These are phyloP conservation scores for Besnoitia besnoiti DNA, from an alignment of 169 alveolate species.

Conservation along the genomic window DNA sequence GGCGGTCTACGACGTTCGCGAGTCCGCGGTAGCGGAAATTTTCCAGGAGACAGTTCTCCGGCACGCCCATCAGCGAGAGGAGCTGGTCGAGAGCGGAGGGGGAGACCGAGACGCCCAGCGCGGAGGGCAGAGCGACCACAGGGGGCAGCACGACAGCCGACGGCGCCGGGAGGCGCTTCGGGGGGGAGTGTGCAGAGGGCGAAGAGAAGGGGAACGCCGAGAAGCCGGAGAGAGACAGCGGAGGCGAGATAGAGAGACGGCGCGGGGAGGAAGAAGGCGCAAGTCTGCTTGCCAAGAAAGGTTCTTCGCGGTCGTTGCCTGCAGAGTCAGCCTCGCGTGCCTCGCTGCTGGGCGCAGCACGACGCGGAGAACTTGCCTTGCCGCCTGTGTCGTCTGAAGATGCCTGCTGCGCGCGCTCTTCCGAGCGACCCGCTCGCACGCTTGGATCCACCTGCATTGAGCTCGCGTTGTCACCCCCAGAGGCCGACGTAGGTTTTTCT, in stretches of 20 bases:
- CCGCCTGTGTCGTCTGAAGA: too few species aligned
- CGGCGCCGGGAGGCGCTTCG: neutral
- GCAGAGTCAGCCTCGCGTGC: too few species aligned
- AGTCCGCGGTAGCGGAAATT: neutral
- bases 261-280: neutral
- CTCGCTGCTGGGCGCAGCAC: too few species aligned
- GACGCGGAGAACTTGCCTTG: too few species aligned
- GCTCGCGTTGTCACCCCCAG: too few species aligned
- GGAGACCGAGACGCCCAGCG: neutral
- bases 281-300: neutral
- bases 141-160: neutral
- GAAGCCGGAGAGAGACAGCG: neutral
- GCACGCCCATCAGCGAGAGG: neutral
- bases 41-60: conserved; percentile 12
- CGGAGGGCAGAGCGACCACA: neutral
- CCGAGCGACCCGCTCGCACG: too few species aligned
- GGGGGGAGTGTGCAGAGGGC: neutral
- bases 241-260: neutral
- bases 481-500: too few species aligned
- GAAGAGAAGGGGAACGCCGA: neutral
- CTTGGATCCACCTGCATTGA: too few species aligned
- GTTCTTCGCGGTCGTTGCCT: neutral
- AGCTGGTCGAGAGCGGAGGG: conserved; percentile 15
- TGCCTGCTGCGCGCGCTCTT: too few species aligned
- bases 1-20: conserved; percentile 34